Percentiles rank a stretch among this genome's conserved stretches.
phyloP scores from a whole-genome alignment of 2,329 filamentous ascomycete genomes.

The Alternaria atra region DNA sequence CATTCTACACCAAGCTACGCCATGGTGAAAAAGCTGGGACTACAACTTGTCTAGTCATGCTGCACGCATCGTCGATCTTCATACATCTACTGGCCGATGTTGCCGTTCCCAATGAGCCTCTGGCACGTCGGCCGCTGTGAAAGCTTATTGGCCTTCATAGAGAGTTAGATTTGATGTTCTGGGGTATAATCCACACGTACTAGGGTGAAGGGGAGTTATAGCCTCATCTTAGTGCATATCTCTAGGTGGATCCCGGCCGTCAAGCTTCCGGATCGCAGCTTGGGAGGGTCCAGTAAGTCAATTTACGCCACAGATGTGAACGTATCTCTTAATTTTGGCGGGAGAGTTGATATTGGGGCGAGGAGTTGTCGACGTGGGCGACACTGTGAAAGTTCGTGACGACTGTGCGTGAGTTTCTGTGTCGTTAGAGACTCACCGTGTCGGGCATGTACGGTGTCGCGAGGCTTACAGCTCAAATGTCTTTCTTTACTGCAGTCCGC shows the following conservation, averaged over 20 bases:
- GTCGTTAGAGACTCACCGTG: not conserved
- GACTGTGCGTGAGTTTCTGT: not conserved
- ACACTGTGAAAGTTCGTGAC: not conserved
- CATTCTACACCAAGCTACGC: not conserved
- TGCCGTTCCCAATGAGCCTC: not conserved
- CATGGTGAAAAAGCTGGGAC: not conserved
- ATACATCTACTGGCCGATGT: not conserved
- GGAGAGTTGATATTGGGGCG: not conserved
- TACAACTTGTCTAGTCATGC: slow-evolving; percentile 3
- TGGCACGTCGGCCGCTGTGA: not conserved
- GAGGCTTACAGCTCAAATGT: not conserved
- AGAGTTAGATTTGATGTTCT: not conserved
- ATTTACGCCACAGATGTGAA: not conserved
- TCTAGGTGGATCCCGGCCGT: slow-evolving; percentile 1
- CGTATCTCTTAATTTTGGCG: not conserved
- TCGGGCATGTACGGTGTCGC: not conserved
- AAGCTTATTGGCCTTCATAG: slow-evolving; percentile 3
- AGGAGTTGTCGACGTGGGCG: not conserved
- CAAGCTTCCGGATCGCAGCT: slow-evolving; percentile 6
- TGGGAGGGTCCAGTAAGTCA: not conserved
- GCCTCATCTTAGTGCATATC: not conserved
- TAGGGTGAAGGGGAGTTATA: not conserved
- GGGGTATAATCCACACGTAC: slow-evolving; percentile 1
- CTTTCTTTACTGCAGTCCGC: not conserved
- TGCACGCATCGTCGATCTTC: slow-evolving; percentile 6